Evolutionary conservation across 805 yeast genomes (phyloP).

Genomic region (Lipomyces lipofer): DNA sequence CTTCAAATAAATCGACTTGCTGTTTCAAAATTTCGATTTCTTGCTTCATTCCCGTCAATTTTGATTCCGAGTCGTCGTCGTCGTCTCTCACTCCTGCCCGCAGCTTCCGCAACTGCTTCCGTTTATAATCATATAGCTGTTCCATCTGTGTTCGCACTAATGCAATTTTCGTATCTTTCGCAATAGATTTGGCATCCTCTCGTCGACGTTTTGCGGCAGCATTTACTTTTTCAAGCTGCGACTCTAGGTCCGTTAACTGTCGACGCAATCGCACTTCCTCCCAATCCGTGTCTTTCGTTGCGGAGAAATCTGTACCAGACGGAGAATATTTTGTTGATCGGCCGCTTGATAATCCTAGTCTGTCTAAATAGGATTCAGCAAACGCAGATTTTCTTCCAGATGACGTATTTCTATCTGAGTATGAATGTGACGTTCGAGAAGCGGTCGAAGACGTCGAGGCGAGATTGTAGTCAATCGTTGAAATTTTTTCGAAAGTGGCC

Average conservation of each 20-base stretch:
- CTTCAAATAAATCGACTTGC: slow-evolving; percentile 73
- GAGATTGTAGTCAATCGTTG: slow-evolving; percentile 42
- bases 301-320: slow-evolving; percentile 68
- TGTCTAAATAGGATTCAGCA: slow-evolving; percentile 37
- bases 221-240: slow-evolving; percentile 59
- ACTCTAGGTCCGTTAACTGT: slow-evolving; percentile 73
- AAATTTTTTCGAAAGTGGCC: slow-evolving; percentile 86
- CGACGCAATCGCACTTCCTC: slow-evolving; percentile 82
- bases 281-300: slow-evolving; percentile 80
- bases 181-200: slow-evolving; percentile 33
- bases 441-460: slow-evolving; percentile 21
- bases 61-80: slow-evolving; percentile 22
- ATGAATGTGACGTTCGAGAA: not conserved
- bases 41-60: slow-evolving; percentile 43
- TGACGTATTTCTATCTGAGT: slow-evolving; percentile 7
- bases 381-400: slow-evolving; percentile 32
- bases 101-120: slow-evolving; percentile 52
- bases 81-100: slow-evolving; percentile 37
- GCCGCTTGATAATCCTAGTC: slow-evolving; percentile 36
- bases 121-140: slow-evolving; percentile 77
- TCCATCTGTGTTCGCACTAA: slow-evolving; percentile 67
- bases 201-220: slow-evolving; percentile 46
- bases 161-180: slow-evolving; percentile 36
- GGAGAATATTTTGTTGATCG: slow-evolving; percentile 45
- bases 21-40: slow-evolving; percentile 69